phyloP scores from a whole-genome alignment of 148 eudicot genomes.

The Pharnaceum exiguum region DNA sequence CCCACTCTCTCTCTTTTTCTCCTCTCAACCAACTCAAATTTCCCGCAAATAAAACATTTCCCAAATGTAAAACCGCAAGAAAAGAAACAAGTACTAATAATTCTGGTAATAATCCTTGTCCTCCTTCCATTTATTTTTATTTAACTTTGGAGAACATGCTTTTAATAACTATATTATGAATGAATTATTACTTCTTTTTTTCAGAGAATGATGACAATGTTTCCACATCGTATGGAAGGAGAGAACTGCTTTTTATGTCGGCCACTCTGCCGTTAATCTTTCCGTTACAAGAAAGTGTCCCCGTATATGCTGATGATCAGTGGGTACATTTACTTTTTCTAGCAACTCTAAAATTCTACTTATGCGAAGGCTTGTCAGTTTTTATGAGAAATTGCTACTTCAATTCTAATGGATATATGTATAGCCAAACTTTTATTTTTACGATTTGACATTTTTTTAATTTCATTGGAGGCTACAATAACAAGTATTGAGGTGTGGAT shows the following conservation, averaged over 20 bases:
- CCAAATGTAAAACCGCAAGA: constrained; percentile 3
- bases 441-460: too few species aligned
- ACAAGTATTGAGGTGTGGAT: too few species aligned
- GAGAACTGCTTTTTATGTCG: constrained; percentile 36
- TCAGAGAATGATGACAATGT: constrained; percentile 22
- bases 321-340: constrained; percentile 23
- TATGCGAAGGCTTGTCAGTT: background rate
- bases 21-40: constrained; percentile 13
- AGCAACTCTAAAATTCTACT: background rate
- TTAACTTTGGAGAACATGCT: background rate
- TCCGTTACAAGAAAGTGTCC: constrained; percentile 18
- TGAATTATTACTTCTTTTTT: constrained; percentile 1
- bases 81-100: constrained; percentile 11
- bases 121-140: background rate
- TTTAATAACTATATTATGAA: background rate
- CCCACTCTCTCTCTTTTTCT: constrained; percentile 4
- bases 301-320: constrained; percentile 33
- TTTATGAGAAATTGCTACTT: too few species aligned
- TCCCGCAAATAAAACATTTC: too few species aligned
- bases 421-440: too few species aligned
- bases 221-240: constrained; percentile 36
- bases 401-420: too few species aligned
- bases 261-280: constrained; percentile 35
- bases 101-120: constrained; percentile 1
- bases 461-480: too few species aligned